Conservation (phyloP, 2,329 filamentous ascomycete species). For the Thielaviopsis punctulata region DNA sequence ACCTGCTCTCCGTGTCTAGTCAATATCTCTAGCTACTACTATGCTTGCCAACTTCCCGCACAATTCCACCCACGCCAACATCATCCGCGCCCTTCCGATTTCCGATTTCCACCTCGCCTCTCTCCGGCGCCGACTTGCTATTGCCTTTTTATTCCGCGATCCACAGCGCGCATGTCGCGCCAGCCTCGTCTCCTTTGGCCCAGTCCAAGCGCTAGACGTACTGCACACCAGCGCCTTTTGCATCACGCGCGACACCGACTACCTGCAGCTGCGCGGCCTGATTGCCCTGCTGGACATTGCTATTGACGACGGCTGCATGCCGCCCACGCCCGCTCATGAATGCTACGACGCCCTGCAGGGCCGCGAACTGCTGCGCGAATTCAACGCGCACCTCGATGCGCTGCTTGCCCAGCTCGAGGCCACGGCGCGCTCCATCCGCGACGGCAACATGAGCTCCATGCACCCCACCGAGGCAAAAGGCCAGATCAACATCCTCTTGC, state of each 20-base stretch:
- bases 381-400: conserved; percentile 55
- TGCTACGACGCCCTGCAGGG: conserved; percentile 15
- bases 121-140: conserved; percentile 48
- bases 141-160: conserved; percentile 43
- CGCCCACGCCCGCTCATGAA: conserved; percentile 11
- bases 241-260: conserved; percentile 44
- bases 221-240: conserved; percentile 32
- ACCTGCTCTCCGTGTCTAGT: neutral
- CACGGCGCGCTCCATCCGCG: conserved; percentile 47
- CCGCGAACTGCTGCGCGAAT: conserved; percentile 23
- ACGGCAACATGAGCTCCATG: conserved; percentile 56
- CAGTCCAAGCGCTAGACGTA: neutral
- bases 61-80: conserved; percentile 35
- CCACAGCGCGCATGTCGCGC: conserved; percentile 23
- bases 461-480: conserved; percentile 62
- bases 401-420: conserved; percentile 42
- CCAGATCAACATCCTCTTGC: conserved; percentile 54
- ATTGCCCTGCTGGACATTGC: conserved; percentile 56
- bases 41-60: conserved; percentile 30
- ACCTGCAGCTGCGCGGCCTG: conserved; percentile 46
- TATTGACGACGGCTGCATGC: conserved; percentile 41
- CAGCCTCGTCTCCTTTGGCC: conserved; percentile 23
- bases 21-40: neutral
- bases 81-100: conserved; percentile 42
- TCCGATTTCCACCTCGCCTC: conserved; percentile 33